Conservation (phyloP, 139 green algal species). For the Tetradesmus obliquus region DNA sequence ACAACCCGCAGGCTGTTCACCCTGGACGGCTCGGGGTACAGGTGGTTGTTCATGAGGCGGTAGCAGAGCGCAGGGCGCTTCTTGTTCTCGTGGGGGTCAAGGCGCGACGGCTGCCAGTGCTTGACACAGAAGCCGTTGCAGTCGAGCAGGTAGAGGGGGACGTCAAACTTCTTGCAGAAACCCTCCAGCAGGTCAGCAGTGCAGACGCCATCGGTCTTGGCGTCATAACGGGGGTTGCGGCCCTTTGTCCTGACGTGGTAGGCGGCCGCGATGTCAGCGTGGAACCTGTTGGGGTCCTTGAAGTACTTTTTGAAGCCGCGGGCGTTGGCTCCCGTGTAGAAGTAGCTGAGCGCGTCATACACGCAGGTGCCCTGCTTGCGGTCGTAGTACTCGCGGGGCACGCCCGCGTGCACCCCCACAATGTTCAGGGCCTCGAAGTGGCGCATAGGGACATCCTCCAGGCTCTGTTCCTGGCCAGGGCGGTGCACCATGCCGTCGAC, state of each 20-base stretch:
- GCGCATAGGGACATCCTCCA: too few species aligned
- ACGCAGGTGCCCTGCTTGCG: background rate
- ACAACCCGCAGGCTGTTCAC: background rate
- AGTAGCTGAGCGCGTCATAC: background rate
- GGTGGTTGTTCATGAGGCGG: background rate
- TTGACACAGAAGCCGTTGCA: background rate
- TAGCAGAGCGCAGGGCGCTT: background rate
- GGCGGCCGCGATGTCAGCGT: background rate
- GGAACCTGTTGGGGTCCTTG: background rate
- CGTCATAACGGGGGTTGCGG: background rate
- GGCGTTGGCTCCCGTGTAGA: background rate
- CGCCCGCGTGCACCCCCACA: too few species aligned
- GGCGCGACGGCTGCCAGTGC: background rate
- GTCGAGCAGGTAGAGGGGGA: background rate
- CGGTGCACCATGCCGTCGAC: too few species aligned
- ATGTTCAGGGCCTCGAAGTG: too few species aligned
- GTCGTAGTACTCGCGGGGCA: too few species aligned
- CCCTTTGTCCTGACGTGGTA: background rate
- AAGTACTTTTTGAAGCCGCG: background rate
- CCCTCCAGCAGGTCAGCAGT: too few species aligned
- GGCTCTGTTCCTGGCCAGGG: too few species aligned
- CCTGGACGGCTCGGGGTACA: background rate
- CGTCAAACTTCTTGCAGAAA: too few species aligned
- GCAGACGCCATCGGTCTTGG: too few species aligned
- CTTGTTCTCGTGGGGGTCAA: too few species aligned